A percentile compares a stretch with the other conserved stretches of the same genome.
Evolutionary conservation across 345 rosid genomes (phyloP).

Genomic region (Chamaenerion angustifolium): DNA sequence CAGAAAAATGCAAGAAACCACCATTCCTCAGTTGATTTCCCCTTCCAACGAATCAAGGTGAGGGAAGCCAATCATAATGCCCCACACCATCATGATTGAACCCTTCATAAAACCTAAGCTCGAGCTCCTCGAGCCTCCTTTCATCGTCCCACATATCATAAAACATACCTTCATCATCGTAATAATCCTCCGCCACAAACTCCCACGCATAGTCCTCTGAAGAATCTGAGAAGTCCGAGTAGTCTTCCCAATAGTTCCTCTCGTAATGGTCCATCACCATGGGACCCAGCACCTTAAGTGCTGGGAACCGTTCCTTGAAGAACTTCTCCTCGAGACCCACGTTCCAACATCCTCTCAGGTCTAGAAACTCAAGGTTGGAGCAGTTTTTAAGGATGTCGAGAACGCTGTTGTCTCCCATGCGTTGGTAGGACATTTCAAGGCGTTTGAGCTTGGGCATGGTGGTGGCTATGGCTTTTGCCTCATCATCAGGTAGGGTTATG

Average conservation of each 20-base stretch:
- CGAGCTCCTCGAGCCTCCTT: conserved; percentile 38
- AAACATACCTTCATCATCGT: conserved; percentile 24
- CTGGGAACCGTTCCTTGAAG: conserved; percentile 53
- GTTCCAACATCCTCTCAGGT: conserved; percentile 82
- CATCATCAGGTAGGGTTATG: conserved; percentile 45
- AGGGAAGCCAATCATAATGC: conserved; percentile 38
- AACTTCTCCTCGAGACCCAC: conserved; percentile 49
- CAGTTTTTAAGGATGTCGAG: conserved; percentile 47
- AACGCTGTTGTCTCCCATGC: conserved; percentile 44
- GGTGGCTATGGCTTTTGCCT: conserved; percentile 60
- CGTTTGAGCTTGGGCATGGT: conserved; percentile 75
- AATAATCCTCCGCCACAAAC: conserved; percentile 37
- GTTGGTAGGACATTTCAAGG: conserved; percentile 58
- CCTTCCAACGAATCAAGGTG: conserved; percentile 21
- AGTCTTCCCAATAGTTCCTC: conserved; percentile 55
- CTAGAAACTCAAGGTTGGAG: conserved; percentile 48
- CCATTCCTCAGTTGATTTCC: no score
- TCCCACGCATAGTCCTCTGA: conserved; percentile 68
- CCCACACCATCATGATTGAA: conserved; percentile 14
- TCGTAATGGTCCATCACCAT: conserved; percentile 38
- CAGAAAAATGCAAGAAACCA: no score
- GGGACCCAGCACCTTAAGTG: conserved; percentile 67
- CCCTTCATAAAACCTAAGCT: conserved; percentile 45
- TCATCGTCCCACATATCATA: conserved; percentile 45
- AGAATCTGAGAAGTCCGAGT: conserved; percentile 54